Conservation (phyloP, 805 yeast species). For the Ogataea wickerhamii region DNA sequence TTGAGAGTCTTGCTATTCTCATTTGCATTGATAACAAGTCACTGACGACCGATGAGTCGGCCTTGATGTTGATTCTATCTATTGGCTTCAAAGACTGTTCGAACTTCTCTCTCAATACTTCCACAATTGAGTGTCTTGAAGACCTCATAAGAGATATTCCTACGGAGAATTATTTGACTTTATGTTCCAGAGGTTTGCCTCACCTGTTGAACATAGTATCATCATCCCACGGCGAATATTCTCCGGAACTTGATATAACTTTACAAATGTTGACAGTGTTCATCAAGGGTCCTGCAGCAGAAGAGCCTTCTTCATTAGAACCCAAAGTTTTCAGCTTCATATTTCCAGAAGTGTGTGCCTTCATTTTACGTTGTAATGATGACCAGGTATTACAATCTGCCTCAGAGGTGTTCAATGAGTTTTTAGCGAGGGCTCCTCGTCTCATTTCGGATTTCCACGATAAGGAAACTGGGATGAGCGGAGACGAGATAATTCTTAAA, state of each 20-base stretch:
- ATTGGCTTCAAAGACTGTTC: constrained; percentile 72
- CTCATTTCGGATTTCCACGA: constrained; percentile 32
- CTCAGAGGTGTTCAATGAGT: constrained; percentile 65
- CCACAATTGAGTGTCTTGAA: constrained; percentile 66
- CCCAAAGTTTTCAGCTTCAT: constrained; percentile 36
- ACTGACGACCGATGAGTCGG: constrained; percentile 31
- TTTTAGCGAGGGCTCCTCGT: constrained; percentile 43
- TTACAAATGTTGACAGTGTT: constrained; percentile 55
- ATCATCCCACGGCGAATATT: constrained; percentile 42
- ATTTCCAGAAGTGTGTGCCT: constrained; percentile 41
- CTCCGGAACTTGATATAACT: constrained; percentile 56
- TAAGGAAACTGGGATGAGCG: constrained; percentile 39
- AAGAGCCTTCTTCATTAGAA: constrained; percentile 18
- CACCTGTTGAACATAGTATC: constrained; percentile 40
- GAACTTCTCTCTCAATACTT: constrained; percentile 64
- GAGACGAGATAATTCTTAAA: constrained; percentile 54
- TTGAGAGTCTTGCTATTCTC: constrained; percentile 64
- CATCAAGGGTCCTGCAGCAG: constrained; percentile 41
- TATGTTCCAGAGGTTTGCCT: constrained; percentile 54
- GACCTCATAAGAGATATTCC: constrained; percentile 50
- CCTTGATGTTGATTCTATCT: constrained; percentile 54
- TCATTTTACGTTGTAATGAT: constrained; percentile 52
- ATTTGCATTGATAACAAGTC: constrained; percentile 44
- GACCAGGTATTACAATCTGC: constrained; percentile 75
- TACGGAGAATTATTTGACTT: constrained; percentile 39